These are phyloP conservation scores for Phytophthora sojae DNA, from an alignment of 352 stramenopile species.

Conservation along the genomic window DNA sequence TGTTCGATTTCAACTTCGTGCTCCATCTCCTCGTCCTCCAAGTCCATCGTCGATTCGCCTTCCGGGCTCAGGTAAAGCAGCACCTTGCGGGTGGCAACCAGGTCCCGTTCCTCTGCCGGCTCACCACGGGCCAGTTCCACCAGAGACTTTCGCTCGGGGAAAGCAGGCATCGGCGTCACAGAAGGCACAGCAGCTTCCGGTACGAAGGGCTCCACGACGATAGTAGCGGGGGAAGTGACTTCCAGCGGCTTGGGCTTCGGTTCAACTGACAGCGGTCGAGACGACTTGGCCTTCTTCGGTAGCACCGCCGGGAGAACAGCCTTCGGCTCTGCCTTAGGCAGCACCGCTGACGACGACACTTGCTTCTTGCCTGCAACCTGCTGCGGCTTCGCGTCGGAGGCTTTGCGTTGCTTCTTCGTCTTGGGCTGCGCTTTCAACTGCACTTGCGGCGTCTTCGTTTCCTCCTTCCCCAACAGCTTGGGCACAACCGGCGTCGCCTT, in stretches of 20 bases:
- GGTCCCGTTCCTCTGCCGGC: constrained; percentile 26
- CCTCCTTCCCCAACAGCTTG: constrained; percentile 19
- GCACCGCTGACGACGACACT: constrained; percentile 5
- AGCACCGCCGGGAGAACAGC: constrained; percentile 10
- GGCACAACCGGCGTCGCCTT: background rate
- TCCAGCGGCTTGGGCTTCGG: constrained; percentile 12
- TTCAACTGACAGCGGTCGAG: background rate
- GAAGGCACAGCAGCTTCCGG: constrained; percentile 3
- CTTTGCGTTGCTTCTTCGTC: constrained; percentile 13
- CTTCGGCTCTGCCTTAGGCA: constrained; percentile 11
- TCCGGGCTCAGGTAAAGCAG: constrained; percentile 37
- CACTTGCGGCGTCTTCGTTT: constrained; percentile 7
- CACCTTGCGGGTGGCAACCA: constrained; percentile 43
- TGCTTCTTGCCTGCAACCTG: constrained; percentile 18
- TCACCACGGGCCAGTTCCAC: constrained; percentile 32
- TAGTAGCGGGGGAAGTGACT: constrained; percentile 10
- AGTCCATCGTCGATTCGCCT: constrained; percentile 19
- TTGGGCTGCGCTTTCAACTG: constrained; percentile 18
- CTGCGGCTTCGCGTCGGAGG: background rate
- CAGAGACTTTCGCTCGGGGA: constrained; percentile 33
- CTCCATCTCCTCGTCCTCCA: constrained; percentile 26
- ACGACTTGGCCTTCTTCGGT: constrained; percentile 14
- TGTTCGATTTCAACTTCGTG: constrained; percentile 17
- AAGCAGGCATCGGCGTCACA: constrained; percentile 24
- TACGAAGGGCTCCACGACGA: constrained; percentile 14